Base-by-base conservation (phyloP, 2,329 filamentous ascomycete genomes). In the Seiridium unicorne region DNA sequence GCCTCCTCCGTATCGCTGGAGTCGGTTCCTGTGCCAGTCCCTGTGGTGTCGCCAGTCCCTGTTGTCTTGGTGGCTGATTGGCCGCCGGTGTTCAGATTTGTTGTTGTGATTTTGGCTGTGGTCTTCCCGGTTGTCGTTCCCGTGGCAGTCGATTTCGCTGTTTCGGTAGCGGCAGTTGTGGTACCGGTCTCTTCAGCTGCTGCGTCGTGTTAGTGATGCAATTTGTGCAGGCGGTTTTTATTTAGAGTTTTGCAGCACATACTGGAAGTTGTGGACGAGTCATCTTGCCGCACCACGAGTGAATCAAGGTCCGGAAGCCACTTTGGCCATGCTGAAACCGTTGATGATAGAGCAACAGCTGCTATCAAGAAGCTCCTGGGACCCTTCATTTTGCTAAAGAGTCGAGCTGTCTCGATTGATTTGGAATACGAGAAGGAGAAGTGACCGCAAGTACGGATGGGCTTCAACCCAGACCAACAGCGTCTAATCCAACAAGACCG, bases 251-350 rank as follows among this genome's bases (percentile, higher is more conserved):
- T 9, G 55, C 54, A 38, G 60, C 61, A 36, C 58, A 13, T 51
- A 58, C 55, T 46, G 35, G 49, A 35, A 18, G 55, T 58, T 49
- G 65, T 64, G 65, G 70, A 58, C 46, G 44, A 40, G 49, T 74
- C 72, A 63, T 82, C 76, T 63, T 77, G 76, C 61, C 83, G 79
- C 55, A 82, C 83, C 46, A 87, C 73, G 42, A 89, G 69, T 11
- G 80, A 69, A 63, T 86, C 80, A 42, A 80, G 53, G 10, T 82
- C 78, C 18, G 84, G 84, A 44, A 87, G 73, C 79, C 81, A 86
- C 63, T 71, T 73, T 26, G 84, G 81, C 84, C 84, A 87, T 60
- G 80, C 84, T 58, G 82, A 78, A n/a, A 79, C 79, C 31, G 84
- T 64, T 13, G 80, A 77, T 7, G 81, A 73, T 57, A 86, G 72